These are phyloP conservation scores for Globisporangium alternatum DNA, from an alignment of 352 stramenopile genomes.

Conservation along the genomic window DNA sequence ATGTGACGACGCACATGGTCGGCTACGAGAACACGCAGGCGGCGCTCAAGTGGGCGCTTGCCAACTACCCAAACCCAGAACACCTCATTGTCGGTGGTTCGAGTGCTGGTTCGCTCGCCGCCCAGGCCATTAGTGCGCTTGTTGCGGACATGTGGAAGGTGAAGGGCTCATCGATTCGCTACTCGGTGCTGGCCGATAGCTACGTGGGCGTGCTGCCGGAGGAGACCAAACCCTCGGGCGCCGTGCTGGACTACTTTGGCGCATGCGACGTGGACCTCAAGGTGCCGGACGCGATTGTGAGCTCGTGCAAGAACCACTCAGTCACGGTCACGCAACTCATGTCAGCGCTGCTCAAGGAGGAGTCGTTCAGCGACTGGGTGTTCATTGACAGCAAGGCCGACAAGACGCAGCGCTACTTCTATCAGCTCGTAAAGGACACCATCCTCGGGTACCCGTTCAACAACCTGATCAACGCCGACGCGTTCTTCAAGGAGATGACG, in stretches of 20 bases:
- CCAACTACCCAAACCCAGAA: slow-evolving; percentile 39
- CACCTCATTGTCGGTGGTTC: slow-evolving; percentile 31
- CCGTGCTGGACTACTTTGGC: slow-evolving; percentile 34
- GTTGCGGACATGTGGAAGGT: slow-evolving; percentile 42
- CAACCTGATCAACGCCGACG: slow-evolving; percentile 38
- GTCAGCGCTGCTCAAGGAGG: slow-evolving; percentile 30
- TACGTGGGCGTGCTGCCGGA: slow-evolving; percentile 42
- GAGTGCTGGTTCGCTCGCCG: slow-evolving; percentile 32
- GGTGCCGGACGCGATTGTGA: slow-evolving; percentile 15
- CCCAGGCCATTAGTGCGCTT: slow-evolving; percentile 28
- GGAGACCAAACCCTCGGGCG: slow-evolving; percentile 15
- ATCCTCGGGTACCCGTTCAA: slow-evolving; percentile 58
- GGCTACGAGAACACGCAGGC: slow-evolving; percentile 37
- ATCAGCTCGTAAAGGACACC: slow-evolving; percentile 47
- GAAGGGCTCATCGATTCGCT: slow-evolving; percentile 30
- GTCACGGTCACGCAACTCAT: slow-evolving; percentile 39
- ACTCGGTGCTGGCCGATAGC: slow-evolving; percentile 38
- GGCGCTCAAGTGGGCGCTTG: slow-evolving; percentile 32
- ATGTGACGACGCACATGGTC: slow-evolving; percentile 26
- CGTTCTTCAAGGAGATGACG: slow-evolving; percentile 25
- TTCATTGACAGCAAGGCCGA: slow-evolving; percentile 63
- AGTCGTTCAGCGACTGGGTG: slow-evolving; percentile 47
- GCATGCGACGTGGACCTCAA: slow-evolving; percentile 30
- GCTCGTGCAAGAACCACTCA: slow-evolving; percentile 23
- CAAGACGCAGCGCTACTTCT: slow-evolving; percentile 56